Evolutionary conservation across 2,329 filamentous ascomycete species (phyloP), one percentile per base, ranked within the genome.

Genomic region (Penicillium sp.): DNA sequence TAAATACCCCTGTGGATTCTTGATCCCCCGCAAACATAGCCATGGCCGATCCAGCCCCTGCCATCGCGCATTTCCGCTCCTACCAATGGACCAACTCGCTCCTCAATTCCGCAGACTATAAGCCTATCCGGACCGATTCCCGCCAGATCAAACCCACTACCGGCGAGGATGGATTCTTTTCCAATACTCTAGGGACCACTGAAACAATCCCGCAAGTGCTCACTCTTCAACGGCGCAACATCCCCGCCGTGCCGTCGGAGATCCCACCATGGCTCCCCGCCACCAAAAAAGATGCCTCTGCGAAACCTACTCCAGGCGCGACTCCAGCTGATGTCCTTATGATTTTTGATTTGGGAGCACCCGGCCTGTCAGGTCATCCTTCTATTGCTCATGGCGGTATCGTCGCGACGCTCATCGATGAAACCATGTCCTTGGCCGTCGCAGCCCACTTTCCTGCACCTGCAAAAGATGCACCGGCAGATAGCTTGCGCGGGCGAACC

Each of bases 91-190:
- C 57, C 27, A 47, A 52, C 12, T 49, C 48, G 6, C 52, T 62
- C 17, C 52, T 67, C 35, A 47, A 57, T 29, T 56, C 57, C 12
- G 43, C 57, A 13, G 54, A 61, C 42, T 69, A 69, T 51, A 55
- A 50, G 30, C 47, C 61, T 18, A 61, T 68, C 36, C 51, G 54
- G 29, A 68, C 65, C 30, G 62, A 60, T 43, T 65, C 66, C 2
- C 62, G 68, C 8, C 52, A 53, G 8, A 47, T 55, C 45, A 70
- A 70, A 43, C 54, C 58, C 6, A 42, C 52, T 22, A 59, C 59
- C 7, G 65, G 66, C 30, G 68, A 70, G 56, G 66, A 71, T 39
- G 60, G 60, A 35, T 70, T 61, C 54, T 65, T 70, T 39, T 55
- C 61, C 6, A 47, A 52, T 18, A 69, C 66, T 1, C 48, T 70